Evolutionary conservation across 139 green algal genomes (phyloP).

Genomic region (Tetraselmis chui): DNA sequence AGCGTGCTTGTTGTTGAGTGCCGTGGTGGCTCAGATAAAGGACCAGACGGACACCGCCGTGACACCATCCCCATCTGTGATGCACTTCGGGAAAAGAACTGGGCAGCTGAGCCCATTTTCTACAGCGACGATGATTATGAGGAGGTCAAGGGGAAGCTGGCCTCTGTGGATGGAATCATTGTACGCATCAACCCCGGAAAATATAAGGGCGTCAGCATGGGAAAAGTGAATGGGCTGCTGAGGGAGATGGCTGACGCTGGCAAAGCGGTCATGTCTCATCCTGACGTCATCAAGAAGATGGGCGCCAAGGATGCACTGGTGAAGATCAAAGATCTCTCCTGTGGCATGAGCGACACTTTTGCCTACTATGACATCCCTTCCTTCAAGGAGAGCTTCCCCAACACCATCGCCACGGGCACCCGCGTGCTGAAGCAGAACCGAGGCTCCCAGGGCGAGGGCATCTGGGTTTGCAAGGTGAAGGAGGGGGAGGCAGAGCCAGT

Average conservation of each 20-base stretch:
- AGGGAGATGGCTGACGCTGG: not conserved
- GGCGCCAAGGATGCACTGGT: not conserved
- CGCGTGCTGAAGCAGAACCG: constrained; percentile 39
- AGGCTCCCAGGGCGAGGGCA: constrained; percentile 26
- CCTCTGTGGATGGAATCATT: constrained; percentile 21
- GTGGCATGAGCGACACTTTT: constrained; percentile 25
- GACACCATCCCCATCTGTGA: constrained; percentile 34
- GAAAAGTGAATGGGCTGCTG: constrained; percentile 12
- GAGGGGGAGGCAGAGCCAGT: constrained; percentile 8
- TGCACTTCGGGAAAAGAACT: constrained; percentile 21
- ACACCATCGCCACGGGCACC: constrained; percentile 9
- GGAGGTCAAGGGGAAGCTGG: not conserved
- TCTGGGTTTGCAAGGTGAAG: constrained; percentile 34
- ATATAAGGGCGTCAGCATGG: constrained; percentile 12
- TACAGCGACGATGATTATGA: constrained; percentile 22
- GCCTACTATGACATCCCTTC: constrained; percentile 26
- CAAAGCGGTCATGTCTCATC: constrained; percentile 1
- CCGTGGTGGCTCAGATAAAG: constrained; percentile 25
- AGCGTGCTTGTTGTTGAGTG: constrained; percentile 17
- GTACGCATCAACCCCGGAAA: constrained; percentile 28
- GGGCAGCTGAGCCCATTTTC: constrained; percentile 8
- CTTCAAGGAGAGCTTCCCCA: constrained; percentile 25
- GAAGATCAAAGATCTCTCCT: constrained; percentile 20
- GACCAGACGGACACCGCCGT: constrained; percentile 16
- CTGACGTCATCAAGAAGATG: not conserved